A percentile compares a stretch with the other conserved stretches of the same genome.
phyloP scores from a whole-genome alignment of 2,329 filamentous ascomycete species.

The Sporothrix mexicana region DNA sequence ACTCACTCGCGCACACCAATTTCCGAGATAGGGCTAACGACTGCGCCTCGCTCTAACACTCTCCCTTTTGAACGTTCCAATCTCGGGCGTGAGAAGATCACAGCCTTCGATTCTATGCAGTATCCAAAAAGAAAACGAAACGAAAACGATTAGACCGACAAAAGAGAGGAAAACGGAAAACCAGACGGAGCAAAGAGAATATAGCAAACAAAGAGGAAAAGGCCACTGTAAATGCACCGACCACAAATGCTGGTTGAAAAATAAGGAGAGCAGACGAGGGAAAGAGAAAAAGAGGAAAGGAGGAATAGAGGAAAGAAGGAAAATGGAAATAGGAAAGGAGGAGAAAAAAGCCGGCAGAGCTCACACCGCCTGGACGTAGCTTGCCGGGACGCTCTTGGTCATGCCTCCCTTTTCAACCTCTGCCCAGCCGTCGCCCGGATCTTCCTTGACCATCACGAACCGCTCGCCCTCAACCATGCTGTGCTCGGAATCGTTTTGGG shows the following conservation, averaged over 20 bases:
- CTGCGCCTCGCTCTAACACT: constrained; percentile 8
- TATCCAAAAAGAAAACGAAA: constrained; percentile 7
- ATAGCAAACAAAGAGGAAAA: not conserved
- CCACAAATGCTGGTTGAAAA: constrained; percentile 8
- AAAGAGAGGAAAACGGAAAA: not conserved
- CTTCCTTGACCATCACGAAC: constrained; percentile 86
- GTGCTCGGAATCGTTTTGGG: constrained; percentile 84
- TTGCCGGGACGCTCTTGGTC: constrained; percentile 89
- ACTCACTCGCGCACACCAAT: not conserved
- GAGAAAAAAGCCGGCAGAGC: not conserved
- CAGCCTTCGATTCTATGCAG: constrained; percentile 5
- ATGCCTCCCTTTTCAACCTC: constrained; percentile 92
- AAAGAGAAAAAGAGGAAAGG: not conserved
- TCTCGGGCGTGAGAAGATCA: not conserved
- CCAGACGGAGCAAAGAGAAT: not conserved
- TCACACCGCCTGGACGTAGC: constrained; percentile 81
- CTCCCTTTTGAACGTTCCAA: not conserved
- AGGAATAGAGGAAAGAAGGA: not conserved
- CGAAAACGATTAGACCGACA: not conserved
- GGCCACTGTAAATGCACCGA: constrained; percentile 16
- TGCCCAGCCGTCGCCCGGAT: constrained; percentile 92
- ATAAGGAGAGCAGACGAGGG: not conserved
- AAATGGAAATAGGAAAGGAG: not conserved
- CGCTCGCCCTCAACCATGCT: constrained; percentile 89
- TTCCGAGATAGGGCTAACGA: constrained; percentile 16